Conservation (phyloP, 331 rosid genomes). For the Cydonia oblonga region DNA sequence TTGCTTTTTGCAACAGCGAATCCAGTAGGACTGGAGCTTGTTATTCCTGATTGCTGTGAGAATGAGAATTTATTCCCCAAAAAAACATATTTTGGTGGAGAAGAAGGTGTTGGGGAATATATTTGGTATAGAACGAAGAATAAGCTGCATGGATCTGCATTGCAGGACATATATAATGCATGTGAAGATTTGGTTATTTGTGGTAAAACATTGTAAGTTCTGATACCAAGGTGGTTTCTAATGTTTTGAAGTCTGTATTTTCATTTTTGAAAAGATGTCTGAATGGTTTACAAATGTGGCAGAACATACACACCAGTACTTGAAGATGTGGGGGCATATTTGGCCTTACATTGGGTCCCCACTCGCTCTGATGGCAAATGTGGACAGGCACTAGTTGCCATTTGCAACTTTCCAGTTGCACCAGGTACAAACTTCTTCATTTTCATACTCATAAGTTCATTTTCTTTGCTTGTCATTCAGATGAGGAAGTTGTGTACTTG, state of each 20-base stretch:
- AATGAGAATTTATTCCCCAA: constrained; percentile 38
- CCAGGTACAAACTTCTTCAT: constrained; percentile 45
- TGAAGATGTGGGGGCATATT: constrained; percentile 69
- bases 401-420: constrained; percentile 47
- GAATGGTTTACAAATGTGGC: constrained; percentile 20
- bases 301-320: constrained; percentile 67
- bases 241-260: constrained; percentile 8
- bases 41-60: constrained; percentile 64
- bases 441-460: not conserved
- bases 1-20: constrained; percentile 41
- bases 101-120: constrained; percentile 78
- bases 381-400: constrained; percentile 67
- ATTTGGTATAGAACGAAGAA: constrained; percentile 56
- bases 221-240: constrained; percentile 7
- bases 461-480: not conserved
- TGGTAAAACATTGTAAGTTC: constrained; percentile 57
- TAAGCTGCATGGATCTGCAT: constrained; percentile 57
- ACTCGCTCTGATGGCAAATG: constrained; percentile 59
- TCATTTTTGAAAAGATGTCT: constrained; percentile 6
- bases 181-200: constrained; percentile 43
- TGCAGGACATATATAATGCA: constrained; percentile 42
- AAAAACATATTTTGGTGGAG: constrained; percentile 76
- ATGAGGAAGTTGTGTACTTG: constrained; percentile 5
- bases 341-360: constrained; percentile 84
- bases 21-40: constrained; percentile 70